These are phyloP conservation scores for Isochrysis galbana DNA, from an alignment of 78 protist species.

Conservation along the genomic window DNA sequence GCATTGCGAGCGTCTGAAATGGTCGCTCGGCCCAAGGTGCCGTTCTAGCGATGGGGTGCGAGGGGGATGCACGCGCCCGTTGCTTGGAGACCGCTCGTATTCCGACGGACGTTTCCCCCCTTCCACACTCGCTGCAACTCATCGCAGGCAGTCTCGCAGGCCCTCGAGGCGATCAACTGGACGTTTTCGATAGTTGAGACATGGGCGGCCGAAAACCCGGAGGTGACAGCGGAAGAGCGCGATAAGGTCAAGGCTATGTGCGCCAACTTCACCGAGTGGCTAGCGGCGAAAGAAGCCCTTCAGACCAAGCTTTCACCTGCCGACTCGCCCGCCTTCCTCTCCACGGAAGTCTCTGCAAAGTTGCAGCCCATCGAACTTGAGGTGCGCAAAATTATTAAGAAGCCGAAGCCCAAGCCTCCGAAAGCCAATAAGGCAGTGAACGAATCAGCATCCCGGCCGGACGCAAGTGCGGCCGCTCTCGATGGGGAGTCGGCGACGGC, in stretches of 20 bases:
- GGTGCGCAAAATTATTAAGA: background rate
- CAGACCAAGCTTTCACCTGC: background rate
- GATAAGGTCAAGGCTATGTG: background rate
- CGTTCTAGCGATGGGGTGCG: too few species aligned
- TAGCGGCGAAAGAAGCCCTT: background rate
- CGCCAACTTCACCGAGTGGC: background rate
- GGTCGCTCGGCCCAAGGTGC: background rate
- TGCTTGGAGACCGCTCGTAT: too few species aligned
- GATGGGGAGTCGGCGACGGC: too few species aligned
- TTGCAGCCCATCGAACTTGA: background rate
- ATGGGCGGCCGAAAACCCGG: conserved; percentile 1
- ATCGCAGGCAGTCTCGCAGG: background rate
- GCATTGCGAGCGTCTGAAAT: background rate
- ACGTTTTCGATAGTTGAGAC: background rate
- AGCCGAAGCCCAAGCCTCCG: conserved; percentile 17
- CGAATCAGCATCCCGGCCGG: too few species aligned
- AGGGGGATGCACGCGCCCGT: too few species aligned
- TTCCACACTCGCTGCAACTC: too few species aligned
- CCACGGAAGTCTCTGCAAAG: background rate
- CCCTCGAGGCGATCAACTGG: background rate
- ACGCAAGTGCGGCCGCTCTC: too few species aligned
- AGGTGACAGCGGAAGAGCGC: background rate
- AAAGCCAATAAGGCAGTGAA: background rate
- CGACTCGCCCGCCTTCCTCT: conserved; percentile 3
- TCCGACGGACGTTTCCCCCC: too few species aligned